These are phyloP conservation scores for Hydnomerulius pinastri DNA, from an alignment of 768 basidiomycete species.

Conservation along the genomic window DNA sequence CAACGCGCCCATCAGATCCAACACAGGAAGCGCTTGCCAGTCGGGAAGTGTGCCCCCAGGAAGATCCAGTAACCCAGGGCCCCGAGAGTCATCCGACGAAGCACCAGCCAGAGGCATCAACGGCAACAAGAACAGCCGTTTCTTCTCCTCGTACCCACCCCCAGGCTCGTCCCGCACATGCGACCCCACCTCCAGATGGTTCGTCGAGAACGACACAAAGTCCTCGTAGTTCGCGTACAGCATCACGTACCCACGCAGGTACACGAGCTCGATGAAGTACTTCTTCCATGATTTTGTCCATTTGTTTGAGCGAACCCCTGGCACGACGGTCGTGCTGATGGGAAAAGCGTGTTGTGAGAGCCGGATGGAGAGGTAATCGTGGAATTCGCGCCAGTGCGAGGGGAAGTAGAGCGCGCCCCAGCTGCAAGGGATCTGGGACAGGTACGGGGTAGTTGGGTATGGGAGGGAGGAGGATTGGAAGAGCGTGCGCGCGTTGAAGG, in stretches of 20 bases:
- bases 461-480: constrained; percentile 48
- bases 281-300: constrained; percentile 89
- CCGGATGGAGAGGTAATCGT: constrained; percentile 70
- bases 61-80: constrained; percentile 52
- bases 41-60: constrained; percentile 54
- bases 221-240: constrained; percentile 82
- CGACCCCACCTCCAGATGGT: constrained; percentile 82
- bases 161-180: constrained; percentile 66
- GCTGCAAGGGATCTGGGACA: constrained; percentile 86
- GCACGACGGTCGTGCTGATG: constrained; percentile 56
- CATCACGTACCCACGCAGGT: constrained; percentile 83
- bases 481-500: constrained; percentile 64
- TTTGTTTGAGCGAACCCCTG: constrained; percentile 73
- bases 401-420: constrained; percentile 95
- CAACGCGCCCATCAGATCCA: constrained; percentile 65
- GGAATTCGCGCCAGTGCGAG: constrained; percentile 86
- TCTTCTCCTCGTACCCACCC: constrained; percentile 52
- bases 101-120: constrained; percentile 50
- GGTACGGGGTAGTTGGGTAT: constrained; percentile 63
- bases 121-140: constrained; percentile 66
- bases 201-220: constrained; percentile 82
- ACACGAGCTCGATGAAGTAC: constrained; percentile 85
- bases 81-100: constrained; percentile 12
- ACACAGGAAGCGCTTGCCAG: constrained; percentile 59
- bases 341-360: constrained; percentile 47